These are phyloP conservation scores for Rhodosporidiobolus sp. DNA, from an alignment of 768 basidiomycete species.

Conservation along the genomic window DNA sequence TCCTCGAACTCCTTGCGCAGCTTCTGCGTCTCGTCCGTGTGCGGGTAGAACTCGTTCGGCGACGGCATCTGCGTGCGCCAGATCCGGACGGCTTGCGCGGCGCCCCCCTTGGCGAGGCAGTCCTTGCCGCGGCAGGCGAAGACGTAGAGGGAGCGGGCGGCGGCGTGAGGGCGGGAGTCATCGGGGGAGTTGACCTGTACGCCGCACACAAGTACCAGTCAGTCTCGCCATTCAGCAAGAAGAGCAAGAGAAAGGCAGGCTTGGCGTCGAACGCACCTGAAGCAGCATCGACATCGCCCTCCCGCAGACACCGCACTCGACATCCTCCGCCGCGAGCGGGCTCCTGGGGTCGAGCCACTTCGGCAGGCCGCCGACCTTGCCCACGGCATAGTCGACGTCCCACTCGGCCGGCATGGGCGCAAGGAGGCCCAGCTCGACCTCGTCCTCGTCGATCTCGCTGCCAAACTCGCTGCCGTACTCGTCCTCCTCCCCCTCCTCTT, in stretches of 20 bases:
- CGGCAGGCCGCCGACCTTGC: conserved; percentile 40
- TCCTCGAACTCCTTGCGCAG: conserved; percentile 1
- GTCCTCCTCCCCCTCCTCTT: conserved; percentile 43
- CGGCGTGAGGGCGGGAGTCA: conserved; percentile 38
- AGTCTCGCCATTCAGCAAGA: not conserved
- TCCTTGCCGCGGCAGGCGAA: conserved; percentile 28
- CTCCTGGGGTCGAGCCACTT: conserved; percentile 38
- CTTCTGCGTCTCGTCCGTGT: conserved; percentile 16
- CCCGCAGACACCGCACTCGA: conserved; percentile 27
- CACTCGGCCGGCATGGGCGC: conserved; percentile 56
- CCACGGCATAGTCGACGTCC: conserved; percentile 40
- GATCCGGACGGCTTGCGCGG: conserved; percentile 1
- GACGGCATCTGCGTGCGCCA: conserved; percentile 32
- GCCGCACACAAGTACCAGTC: not conserved
- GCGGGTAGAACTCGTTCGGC: conserved; percentile 39
- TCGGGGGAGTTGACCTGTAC: conserved; percentile 38
- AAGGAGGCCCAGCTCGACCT: conserved; percentile 48
- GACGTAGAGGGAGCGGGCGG: conserved; percentile 40
- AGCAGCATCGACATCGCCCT: conserved; percentile 36
- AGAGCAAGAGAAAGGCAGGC: not conserved
- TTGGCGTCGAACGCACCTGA: conserved; percentile 16
- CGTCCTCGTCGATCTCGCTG: conserved; percentile 58
- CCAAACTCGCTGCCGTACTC: conserved; percentile 29
- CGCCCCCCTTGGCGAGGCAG: conserved; percentile 20
- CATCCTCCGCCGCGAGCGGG: conserved; percentile 20